Evolutionary conservation across 2,329 filamentous ascomycete genomes (phyloP).

Genomic region (Xylariaceae sp.): DNA sequence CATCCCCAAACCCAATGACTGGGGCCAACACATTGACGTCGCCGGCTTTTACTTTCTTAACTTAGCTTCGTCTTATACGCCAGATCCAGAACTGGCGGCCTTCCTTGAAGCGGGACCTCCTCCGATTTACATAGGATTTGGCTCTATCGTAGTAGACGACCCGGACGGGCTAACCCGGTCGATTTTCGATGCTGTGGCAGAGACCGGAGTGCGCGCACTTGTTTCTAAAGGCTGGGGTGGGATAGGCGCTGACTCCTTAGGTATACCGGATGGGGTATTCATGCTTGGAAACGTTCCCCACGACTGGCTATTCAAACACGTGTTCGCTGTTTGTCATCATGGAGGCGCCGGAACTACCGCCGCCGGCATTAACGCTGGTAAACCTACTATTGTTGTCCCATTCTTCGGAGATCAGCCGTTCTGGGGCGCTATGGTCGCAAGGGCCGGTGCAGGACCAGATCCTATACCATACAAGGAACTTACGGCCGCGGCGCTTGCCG

Average conservation of each 20-base stretch:
- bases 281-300: slow-evolving; percentile 87
- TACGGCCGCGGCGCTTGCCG: slow-evolving; percentile 66
- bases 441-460: slow-evolving; percentile 70
- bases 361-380: slow-evolving; percentile 78
- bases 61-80: slow-evolving; percentile 38
- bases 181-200: slow-evolving; percentile 50
- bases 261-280: slow-evolving; percentile 74
- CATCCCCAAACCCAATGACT: slow-evolving; percentile 56
- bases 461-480: slow-evolving; percentile 72
- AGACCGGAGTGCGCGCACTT: slow-evolving; percentile 66
- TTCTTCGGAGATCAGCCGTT: slow-evolving; percentile 89
- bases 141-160: slow-evolving; percentile 58
- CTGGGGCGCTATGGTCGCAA: slow-evolving; percentile 77
- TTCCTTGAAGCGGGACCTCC: slow-evolving; percentile 51
- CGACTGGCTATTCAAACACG: slow-evolving; percentile 84
- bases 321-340: slow-evolving; percentile 83
- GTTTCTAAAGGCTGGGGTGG: slow-evolving; percentile 91
- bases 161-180: slow-evolving; percentile 46
- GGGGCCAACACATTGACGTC: slow-evolving; percentile 56
- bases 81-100: slow-evolving; percentile 37
- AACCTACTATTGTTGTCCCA: slow-evolving; percentile 80
- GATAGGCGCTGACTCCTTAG: slow-evolving; percentile 70
- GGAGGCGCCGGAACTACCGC: slow-evolving; percentile 88
- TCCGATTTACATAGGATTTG: slow-evolving; percentile 60
- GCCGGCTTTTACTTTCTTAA: slow-evolving; percentile 59